Base-by-base conservation (phyloP, 495 filamentous ascomycete species). In the Penicillium salamii region DNA sequence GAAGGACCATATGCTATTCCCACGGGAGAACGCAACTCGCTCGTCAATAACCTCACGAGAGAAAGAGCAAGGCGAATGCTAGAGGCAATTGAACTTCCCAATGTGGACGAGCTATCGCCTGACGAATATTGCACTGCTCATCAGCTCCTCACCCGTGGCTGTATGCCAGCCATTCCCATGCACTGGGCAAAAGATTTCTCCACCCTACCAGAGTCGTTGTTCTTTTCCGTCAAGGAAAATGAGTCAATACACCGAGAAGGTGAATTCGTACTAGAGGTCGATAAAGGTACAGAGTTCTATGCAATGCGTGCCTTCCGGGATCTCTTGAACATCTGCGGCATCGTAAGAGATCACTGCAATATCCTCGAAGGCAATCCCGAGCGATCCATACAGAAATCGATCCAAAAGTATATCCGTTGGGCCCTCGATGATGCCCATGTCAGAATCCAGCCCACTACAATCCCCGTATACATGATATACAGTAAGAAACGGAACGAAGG, bases 101-200 rank as follows among this genome's bases (percentile, higher is more conserved):
- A 54, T 11, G 52, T 55, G n/a, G 24, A 58, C 3, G 79, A 77
- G 19, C 50, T 63, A 71, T 72, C 66, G 13, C 53, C 68, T 11
- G 75, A 78, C 29, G 83, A 85, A 46, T 35, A 68, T 76, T 31
- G 28, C 67, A 64, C 34, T 88, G 11, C 82, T 77, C 59, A 66
- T 76, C 32, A 76, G 36, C 65, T 87, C 9, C 65, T 71, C 4
- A 77, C 78, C 59, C 78, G 85, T 20, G 81, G 84, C 3, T 76
- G 74, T 23, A 82, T 87, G 65, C 76, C 81, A 5, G 57, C 86
- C 2, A 54, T 88, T 19, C 78, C 79, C 1, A 37, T 42, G 3
- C 57, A 66, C 42, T 89, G 83, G 82, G 55, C 69, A 31, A 66
- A 72, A 38, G 86, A 89, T 53, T 89, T 86, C 55, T 54, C 57